Evolutionary conservation across 148 eudicot genomes (phyloP), one percentile per base, ranked within the genome.

Genomic region (Talinum fruticosum): DNA sequence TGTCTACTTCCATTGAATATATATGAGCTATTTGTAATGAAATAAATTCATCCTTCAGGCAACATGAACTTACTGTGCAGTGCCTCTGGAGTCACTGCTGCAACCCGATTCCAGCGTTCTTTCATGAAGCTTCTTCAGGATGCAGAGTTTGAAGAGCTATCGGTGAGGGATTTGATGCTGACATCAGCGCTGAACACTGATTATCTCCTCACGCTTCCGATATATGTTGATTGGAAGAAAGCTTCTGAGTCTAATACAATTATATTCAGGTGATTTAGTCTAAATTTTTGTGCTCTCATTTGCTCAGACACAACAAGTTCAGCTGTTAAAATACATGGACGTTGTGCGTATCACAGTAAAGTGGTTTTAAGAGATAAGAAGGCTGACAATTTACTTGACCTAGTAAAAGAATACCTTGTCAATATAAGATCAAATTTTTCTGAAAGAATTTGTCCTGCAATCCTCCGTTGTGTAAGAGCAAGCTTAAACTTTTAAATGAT

Each of bases 71-170:
- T 83, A 71, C 79, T 76, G 38, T 87, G 81, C 82, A 78, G 89
- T 86, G 77, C 75, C 26, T 86, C 81, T 79, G 91, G 89, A 75
- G 78, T 88, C 85, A 87, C 90, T 61, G 82, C 90, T 62, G 87
- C 92, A 37, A 84, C 88, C 67, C 96, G 96, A 62, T 95, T 95
- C 84, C 98, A 95, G 76, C 91, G 84, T 57, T 85, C 94, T 72
- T 91, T 92, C 76, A 82, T 92, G 88, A 88, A 91, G 79, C 90
- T 95, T 80, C 94, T 95, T 64, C 78, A 80, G 41, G 83, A 88
- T 86, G 98, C 98, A 35, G 96, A 87, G 78, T 95, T 95, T 88
- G 97, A 95, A 85, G 97, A 95, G 85, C 83, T 95, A 53, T 95
- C 98, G 62, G 91, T 88, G 37, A 86, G 94, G 75, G 98, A 95